Conservation (phyloP, 768 basidiomycete genomes). For the Pisolithus marmoratus region DNA sequence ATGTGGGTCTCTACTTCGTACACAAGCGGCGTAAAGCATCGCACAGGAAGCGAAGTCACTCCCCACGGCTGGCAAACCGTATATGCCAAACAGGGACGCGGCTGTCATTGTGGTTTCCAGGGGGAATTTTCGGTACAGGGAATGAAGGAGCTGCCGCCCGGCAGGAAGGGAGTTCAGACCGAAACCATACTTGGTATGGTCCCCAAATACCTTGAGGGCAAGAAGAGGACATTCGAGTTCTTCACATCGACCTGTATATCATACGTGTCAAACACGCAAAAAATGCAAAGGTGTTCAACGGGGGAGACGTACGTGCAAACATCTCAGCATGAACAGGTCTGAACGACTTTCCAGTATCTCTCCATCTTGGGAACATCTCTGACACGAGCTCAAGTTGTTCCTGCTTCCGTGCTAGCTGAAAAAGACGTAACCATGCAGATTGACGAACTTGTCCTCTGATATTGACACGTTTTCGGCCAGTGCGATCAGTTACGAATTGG, state of each 20-base stretch:
- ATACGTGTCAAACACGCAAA: background rate
- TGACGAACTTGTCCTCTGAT: conserved; percentile 35
- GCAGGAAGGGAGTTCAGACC: conserved; percentile 41
- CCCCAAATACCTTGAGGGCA: conserved; percentile 54
- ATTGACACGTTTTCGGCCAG: conserved; percentile 22
- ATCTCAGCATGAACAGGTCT: conserved; percentile 35
- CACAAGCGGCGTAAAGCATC: conserved; percentile 52
- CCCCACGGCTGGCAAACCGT: conserved; percentile 47
- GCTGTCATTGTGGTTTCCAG: conserved; percentile 45
- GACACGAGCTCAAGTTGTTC: conserved; percentile 44
- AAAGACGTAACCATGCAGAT: conserved; percentile 44
- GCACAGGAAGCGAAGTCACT: conserved; percentile 53
- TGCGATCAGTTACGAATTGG: conserved; percentile 25
- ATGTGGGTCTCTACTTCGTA: conserved; percentile 37
- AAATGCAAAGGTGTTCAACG: background rate
- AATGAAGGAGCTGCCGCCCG: conserved; percentile 53
- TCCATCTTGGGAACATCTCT: conserved; percentile 46
- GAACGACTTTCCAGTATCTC: conserved; percentile 38
- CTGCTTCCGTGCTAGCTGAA: conserved; percentile 44
- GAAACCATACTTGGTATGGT: conserved; percentile 58
- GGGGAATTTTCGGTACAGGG: conserved; percentile 43
- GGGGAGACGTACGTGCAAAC: conserved; percentile 48
- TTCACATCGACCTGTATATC: conserved; percentile 50
- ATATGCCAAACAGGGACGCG: conserved; percentile 48
- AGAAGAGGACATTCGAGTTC: conserved; percentile 50